These are phyloP conservation scores for Leishmania turanica DNA, from an alignment of 208 protist genomes.

Conservation along the genomic window DNA sequence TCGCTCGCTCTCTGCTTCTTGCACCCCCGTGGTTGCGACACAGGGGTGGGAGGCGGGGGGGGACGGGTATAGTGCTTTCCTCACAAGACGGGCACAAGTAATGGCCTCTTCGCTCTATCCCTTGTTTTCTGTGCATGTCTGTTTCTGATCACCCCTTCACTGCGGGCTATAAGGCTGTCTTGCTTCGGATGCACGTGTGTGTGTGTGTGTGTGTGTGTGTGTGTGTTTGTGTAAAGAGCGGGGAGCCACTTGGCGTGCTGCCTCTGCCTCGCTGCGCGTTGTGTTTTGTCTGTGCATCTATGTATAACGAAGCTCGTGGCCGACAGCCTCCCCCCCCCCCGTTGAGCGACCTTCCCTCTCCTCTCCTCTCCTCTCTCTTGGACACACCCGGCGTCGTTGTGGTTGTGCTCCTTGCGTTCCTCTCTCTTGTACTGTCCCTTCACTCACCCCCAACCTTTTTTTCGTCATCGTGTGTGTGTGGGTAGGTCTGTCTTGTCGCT, in stretches of 20 bases:
- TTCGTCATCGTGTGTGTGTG: too few species aligned
- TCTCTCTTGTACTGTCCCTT: too few species aligned
- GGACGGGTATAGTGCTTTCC: background rate
- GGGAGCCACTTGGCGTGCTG: background rate
- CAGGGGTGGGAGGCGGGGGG: too few species aligned
- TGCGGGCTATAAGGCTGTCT: background rate
- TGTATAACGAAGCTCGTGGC: background rate
- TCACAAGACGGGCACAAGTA: background rate
- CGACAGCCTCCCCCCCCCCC: background rate
- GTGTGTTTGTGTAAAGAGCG: background rate
- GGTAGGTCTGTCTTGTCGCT: too few species aligned
- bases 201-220: background rate
- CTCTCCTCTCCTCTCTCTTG: background rate
- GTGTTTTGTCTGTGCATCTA: background rate
- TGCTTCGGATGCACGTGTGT: background rate
- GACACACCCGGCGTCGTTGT: too few species aligned
- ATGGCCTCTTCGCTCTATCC: background rate
- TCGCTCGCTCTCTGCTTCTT: background rate
- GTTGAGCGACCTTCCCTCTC: background rate
- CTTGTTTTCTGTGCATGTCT: background rate
- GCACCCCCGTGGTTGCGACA: background rate
- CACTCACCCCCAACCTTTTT: too few species aligned
- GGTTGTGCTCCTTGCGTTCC: too few species aligned
- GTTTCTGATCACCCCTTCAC: background rate
- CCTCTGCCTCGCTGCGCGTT: background rate